Conservation (phyloP, 306 rosid genomes). For the Dryas alaskensis region DNA sequence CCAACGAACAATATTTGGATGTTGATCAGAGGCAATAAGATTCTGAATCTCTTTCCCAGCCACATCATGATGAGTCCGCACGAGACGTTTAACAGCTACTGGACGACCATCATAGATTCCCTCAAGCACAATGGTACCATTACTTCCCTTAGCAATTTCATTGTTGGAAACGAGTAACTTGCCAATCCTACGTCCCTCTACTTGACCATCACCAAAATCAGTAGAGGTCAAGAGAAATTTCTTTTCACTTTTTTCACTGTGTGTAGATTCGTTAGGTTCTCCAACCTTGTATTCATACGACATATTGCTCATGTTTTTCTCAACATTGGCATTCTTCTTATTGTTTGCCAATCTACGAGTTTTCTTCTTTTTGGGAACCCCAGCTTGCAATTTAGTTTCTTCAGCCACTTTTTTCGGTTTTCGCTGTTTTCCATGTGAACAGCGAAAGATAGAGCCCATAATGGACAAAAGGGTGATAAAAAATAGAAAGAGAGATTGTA, state of each 20-base stretch:
- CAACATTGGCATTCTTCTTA: constrained; percentile 27
- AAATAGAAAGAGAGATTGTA: constrained; percentile 10
- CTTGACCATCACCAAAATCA: constrained; percentile 27
- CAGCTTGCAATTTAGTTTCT: constrained; percentile 22
- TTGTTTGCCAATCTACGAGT: constrained; percentile 35
- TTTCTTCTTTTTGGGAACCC: constrained; percentile 43
- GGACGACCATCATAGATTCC: constrained; percentile 66
- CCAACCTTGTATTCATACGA: constrained; percentile 23
- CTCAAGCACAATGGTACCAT: constrained; percentile 64
- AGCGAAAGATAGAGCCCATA: constrained; percentile 16
- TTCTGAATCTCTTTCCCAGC: constrained; percentile 68
- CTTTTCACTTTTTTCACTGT: constrained; percentile 19
- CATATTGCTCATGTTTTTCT: constrained; percentile 23
- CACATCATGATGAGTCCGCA: constrained; percentile 57
- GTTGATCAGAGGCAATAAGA: constrained; percentile 65
- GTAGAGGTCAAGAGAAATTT: constrained; percentile 6
- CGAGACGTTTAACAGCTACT: constrained; percentile 78
- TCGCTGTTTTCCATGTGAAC: background rate
- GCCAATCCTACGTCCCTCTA: constrained; percentile 56
- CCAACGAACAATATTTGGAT: constrained; percentile 79
- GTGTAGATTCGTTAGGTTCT: background rate
- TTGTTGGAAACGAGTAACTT: constrained; percentile 51
- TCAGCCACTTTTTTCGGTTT: constrained; percentile 7
- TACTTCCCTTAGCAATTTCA: constrained; percentile 80
- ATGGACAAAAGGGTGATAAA: constrained; percentile 11